A percentile compares a stretch with the other conserved stretches of the same genome.
Conservation (phyloP, 2,329 filamentous ascomycete species). For the Fusarium graminum region DNA sequence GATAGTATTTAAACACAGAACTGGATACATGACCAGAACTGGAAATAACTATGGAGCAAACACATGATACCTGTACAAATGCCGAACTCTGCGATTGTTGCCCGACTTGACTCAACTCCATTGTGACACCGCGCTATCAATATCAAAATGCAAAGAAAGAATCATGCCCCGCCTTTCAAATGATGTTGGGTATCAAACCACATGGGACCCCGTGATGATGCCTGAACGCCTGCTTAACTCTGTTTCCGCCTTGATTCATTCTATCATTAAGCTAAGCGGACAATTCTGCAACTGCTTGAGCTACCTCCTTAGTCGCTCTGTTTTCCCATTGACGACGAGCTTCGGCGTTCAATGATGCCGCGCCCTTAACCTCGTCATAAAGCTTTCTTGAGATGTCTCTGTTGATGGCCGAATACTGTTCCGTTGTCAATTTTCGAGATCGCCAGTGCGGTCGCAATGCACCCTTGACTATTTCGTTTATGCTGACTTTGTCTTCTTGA, state of each 20-base stretch:
- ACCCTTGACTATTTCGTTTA: conserved; percentile 87
- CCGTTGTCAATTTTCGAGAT: conserved; percentile 82
- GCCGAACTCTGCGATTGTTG: conserved; percentile 31
- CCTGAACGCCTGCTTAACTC: conserved; percentile 51
- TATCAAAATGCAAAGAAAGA: conserved; percentile 48
- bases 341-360: conserved; percentile 71
- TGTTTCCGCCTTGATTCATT: conserved; percentile 42
- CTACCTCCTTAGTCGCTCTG: conserved; percentile 82
- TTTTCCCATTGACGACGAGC: conserved; percentile 79
- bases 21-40: conserved; percentile 37
- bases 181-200: conserved; percentile 54
- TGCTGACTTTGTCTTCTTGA: conserved; percentile 85
- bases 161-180: conserved; percentile 47
- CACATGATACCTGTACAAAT: conserved; percentile 27
- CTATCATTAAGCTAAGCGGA: conserved; percentile 60
- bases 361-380: conserved; percentile 76
- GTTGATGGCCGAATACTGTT: conserved; percentile 94
- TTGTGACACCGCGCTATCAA: conserved; percentile 46
- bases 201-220: conserved; percentile 47
- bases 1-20: conserved; percentile 41
- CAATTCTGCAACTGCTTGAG: conserved; percentile 75
- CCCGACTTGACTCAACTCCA: conserved; percentile 43
- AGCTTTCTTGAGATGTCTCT: conserved; percentile 88
- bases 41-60: conserved; percentile 32
- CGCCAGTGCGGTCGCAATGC: conserved; percentile 87